Base-by-base conservation (phyloP, 768 basidiomycete genomes). In the Lactarius quietus region DNA sequence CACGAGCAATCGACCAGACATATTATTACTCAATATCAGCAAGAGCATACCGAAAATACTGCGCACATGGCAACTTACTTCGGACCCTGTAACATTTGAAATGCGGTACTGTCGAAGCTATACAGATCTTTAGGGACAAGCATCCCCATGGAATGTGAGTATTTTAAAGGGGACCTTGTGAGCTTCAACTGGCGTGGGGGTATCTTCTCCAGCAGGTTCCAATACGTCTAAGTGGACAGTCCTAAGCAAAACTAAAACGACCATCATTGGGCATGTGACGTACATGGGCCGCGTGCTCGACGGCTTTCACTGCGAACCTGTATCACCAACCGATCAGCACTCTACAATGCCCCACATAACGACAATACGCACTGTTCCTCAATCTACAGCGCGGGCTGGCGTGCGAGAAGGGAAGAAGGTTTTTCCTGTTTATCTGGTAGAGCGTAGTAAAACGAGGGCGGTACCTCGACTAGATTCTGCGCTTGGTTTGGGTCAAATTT, bases 281-380 rank as follows among this genome's bases (percentile, higher is more conserved):
- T 59, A 92, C 94, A 82, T 96, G 93, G n/a, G n/a, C n/a, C 54
- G 95, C 93, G 70, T 98, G 94, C 74, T 99, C 95, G 59, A 98
- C 95, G 15, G 94, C 93, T 75, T 89, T 93, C 62, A 99, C 96
- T 29, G 93, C 93, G 74, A 95, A 94, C 73, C 89, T 90, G 59
- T 52, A 29, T 6, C 29, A 65, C 60, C 35, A 35, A 39, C 68
- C 61, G 57, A 72, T 68, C 31, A 45, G 26, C n/a, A 23, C 28
- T 7, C 12, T 36, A 51, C 43, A 41, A 52, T 60, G n/a, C 38
- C 29, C 55, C 48, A 36, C 31, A 26, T 3, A 39, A 33, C 12
- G n/a, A n/a, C 18, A 35, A 20, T 43, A 82, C 90, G 76, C 73
- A 94, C 89, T 97, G 95, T 83, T 95, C 95, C 80, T 98, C 96